Evolutionary conservation across 1,284 basidiomycete species (phyloP).

Genomic region (Neotropicomus parvogracilis): DNA sequence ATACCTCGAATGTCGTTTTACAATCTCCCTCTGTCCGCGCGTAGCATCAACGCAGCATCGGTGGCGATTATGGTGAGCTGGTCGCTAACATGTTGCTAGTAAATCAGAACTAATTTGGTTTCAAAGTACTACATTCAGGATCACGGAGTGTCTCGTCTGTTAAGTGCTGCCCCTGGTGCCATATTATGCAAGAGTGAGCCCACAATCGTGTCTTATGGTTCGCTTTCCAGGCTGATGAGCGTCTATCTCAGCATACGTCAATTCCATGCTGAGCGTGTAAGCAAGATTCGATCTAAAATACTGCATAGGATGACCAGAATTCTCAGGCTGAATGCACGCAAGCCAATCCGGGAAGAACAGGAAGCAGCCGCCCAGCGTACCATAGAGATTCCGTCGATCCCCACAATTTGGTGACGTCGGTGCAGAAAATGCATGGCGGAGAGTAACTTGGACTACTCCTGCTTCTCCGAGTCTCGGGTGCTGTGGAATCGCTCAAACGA

Average conservation of each 20-base stretch:
- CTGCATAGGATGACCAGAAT: neutral
- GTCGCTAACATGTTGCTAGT: neutral
- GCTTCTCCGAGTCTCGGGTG: too few relatives aligned
- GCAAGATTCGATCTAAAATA: neutral
- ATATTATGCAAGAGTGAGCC: slow-evolving; percentile 19
- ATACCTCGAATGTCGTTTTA: too few relatives aligned
- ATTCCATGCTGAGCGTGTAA: slow-evolving; percentile 27
- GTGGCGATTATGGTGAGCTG: slow-evolving; percentile 16
- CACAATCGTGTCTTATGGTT: neutral
- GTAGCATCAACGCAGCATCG: slow-evolving; percentile 16
- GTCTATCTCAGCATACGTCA: slow-evolving; percentile 20
- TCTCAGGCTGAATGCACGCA: slow-evolving; percentile 17
- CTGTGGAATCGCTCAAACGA: too few relatives aligned
- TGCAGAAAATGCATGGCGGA: too few relatives aligned
- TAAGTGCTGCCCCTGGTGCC: slow-evolving; percentile 10
- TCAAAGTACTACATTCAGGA: slow-evolving; percentile 19
- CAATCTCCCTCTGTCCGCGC: neutral
- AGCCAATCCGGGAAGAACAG: slow-evolving; percentile 11
- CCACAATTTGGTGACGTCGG: slow-evolving; percentile 6
- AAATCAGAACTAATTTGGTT: neutral
- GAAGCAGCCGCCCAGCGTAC: slow-evolving; percentile 1
- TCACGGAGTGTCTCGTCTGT: neutral
- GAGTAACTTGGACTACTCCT: too few relatives aligned
- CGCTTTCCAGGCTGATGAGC: neutral
- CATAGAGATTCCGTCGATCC: slow-evolving; percentile 16